Evolutionary conservation across 805 yeast genomes (phyloP), one percentile per base, ranked within the genome.

Genomic region (Wickerhamomyces sydowiorum): DNA sequence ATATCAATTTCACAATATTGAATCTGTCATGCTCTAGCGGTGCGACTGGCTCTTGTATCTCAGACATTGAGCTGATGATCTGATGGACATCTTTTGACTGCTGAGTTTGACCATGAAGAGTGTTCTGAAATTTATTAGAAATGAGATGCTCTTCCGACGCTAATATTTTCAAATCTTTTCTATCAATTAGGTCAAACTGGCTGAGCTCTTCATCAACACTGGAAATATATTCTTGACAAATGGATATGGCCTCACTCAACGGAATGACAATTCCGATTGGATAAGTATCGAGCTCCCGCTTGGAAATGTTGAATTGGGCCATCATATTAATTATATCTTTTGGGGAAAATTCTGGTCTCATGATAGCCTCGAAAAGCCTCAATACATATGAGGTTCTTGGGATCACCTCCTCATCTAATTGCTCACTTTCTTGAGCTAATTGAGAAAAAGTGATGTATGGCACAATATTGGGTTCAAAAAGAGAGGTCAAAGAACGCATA

Each of bases 241-340:
- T 38, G 51, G 71, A 67, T 15, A 84, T 61, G 1, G 80, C 73
- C 44, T 80, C 88, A 47, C 76, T 76, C 37, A 90, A 60, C 1
- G 95, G 87, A 5, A 84, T 60, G 25, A 73, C 62, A 1, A 89
- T 67, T 0, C 96, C 96, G 3, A 78, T 61, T 0, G 96, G 96
- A 50, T 72, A 84, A 0, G 88, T 74, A 32, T 84, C 86, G 6
- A 88, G 59, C 37, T 73, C 78, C 4, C 64, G 59, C 17, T 65
- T 54, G 1, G 70, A 66, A 17, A 87, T 71, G 5, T 72, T 74
- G 45, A 74, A 72, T 27, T 77, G 81, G 9, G 73, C 73, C 72
- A 87, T 73, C 53, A 82, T 62, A 44, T 74, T 78, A 1, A 86
- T 73, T 21, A 87, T 70, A 44, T 80, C 79, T 10, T 59, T 65